phyloP scores from a whole-genome alignment of 1,284 basidiomycete genomes.

The Kalmanozyma brasiliensis region DNA sequence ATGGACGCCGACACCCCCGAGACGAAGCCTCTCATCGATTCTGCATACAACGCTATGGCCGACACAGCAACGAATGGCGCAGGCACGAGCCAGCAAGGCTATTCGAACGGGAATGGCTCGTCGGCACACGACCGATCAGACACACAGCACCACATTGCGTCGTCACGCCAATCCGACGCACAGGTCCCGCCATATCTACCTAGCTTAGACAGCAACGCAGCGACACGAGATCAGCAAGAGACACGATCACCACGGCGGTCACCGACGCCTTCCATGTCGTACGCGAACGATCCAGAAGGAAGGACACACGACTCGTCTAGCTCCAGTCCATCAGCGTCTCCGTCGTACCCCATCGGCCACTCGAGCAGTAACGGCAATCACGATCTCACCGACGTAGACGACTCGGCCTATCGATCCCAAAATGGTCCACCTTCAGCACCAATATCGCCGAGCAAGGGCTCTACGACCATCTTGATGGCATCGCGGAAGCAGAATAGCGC shows the following conservation, averaged over 20 bases:
- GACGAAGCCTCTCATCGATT: background rate
- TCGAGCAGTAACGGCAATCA: conserved; percentile 18
- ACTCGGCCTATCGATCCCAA: conserved; percentile 18
- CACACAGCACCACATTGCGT: conserved; percentile 3
- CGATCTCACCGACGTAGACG: conserved; percentile 12
- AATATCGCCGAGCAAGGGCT: conserved; percentile 25
- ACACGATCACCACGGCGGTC: no score
- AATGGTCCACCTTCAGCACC: conserved; percentile 13
- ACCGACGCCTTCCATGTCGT: no score
- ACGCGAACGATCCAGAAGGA: no score
- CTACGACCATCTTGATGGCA: conserved; percentile 31
- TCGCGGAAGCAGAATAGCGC: conserved; percentile 61
- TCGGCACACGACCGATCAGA: conserved; percentile 10
- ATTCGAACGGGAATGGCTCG: conserved; percentile 1
- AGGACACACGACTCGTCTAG: background rate
- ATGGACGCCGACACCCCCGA: conserved; percentile 1
- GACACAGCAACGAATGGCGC: conserved; percentile 5
- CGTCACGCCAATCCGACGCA: background rate
- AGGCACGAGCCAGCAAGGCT: conserved; percentile 4
- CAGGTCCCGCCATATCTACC: no score
- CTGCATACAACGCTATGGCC: background rate
- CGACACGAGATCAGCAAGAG: no score
- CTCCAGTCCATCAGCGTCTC: conserved; percentile 2
- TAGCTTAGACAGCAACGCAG: no score
- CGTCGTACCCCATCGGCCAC: conserved; percentile 5